These are phyloP conservation scores for Omphalotus guepiniiformis DNA, from an alignment of 768 basidiomycete genomes.

Conservation along the genomic window DNA sequence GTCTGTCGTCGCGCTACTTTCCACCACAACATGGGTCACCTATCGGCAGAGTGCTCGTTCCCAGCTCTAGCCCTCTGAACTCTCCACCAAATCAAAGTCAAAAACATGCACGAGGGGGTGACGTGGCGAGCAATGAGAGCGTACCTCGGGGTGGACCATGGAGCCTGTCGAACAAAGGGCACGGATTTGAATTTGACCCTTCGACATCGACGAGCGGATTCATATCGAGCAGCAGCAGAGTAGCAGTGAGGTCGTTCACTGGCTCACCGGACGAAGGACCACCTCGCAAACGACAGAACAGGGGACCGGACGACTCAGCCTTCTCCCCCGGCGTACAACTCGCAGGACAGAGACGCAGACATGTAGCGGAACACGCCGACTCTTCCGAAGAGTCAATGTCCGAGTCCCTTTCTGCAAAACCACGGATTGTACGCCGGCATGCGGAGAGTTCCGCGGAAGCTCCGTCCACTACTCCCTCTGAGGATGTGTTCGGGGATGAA, in stretches of 20 bases:
- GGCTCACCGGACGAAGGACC: conserved; percentile 49
- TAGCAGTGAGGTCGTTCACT: background rate
- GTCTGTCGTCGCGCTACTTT: conserved; percentile 60
- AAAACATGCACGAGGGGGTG: conserved; percentile 35
- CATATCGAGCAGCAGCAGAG: conserved; percentile 14
- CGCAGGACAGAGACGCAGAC: conserved; percentile 45
- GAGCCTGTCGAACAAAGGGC: conserved; percentile 27
- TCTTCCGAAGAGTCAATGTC: conserved; percentile 71
- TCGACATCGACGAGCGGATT: conserved; percentile 60
- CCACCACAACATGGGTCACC: conserved; percentile 41
- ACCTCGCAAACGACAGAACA: conserved; percentile 68
- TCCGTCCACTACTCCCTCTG: conserved; percentile 22
- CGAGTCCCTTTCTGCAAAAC: conserved; percentile 35
- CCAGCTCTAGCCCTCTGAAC: conserved; percentile 65
- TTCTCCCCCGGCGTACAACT: conserved; percentile 58
- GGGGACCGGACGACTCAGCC: conserved; percentile 37
- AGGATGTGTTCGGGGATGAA: conserved; percentile 23
- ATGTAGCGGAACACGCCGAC: conserved; percentile 40
- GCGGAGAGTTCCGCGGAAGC: conserved; percentile 21
- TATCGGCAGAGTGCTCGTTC: conserved; percentile 62
- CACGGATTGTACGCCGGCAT: conserved; percentile 54
- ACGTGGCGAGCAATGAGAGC: conserved; percentile 39
- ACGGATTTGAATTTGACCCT: conserved; percentile 41
- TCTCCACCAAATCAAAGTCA: conserved; percentile 35
- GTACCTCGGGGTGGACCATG: conserved; percentile 33